phyloP scores from a whole-genome alignment of 2,329 filamentous ascomycete genomes.

The Albifimbria verrucaria region DNA sequence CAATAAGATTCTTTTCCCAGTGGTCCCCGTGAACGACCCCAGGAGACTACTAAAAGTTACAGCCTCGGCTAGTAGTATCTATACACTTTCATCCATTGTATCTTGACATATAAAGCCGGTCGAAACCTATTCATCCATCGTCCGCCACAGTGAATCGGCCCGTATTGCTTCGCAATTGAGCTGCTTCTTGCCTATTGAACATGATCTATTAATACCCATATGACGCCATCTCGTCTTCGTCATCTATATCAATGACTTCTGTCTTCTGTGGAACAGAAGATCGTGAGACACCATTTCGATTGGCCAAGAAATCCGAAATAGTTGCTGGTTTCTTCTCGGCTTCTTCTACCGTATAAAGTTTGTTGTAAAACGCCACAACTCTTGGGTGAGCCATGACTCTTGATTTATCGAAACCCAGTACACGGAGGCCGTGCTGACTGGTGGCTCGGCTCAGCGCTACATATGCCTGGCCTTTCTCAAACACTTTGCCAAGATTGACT shows the following conservation, averaged over 20 bases:
- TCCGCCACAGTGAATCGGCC: too few relatives aligned
- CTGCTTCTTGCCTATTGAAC: too few relatives aligned
- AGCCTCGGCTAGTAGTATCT: too few relatives aligned
- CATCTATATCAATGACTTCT: constrained; percentile 35
- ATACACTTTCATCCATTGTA: too few relatives aligned
- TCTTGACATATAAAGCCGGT: too few relatives aligned
- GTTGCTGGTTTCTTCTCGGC: constrained; percentile 27
- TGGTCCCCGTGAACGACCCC: too few relatives aligned
- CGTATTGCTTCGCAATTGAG: too few relatives aligned
- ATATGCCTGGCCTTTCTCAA: constrained; percentile 97
- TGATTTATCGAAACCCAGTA: constrained; percentile 79
- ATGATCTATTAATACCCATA: constrained; percentile 35
- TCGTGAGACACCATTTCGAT: constrained; percentile 24
- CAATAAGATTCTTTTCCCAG: too few relatives aligned
- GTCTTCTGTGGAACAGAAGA: constrained; percentile 11
- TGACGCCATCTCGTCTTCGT: constrained; percentile 46
- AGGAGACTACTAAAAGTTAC: too few relatives aligned
- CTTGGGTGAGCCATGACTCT: constrained; percentile 94
- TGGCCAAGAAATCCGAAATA: constrained; percentile 38
- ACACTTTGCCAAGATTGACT: constrained; percentile 86
- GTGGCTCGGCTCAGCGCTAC: constrained; percentile 93
- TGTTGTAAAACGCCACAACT: constrained; percentile 81
- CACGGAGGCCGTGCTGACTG: constrained; percentile 80
- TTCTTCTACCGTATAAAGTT: constrained; percentile 71
- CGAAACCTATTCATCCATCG: too few relatives aligned